Evolutionary conservation across 2,329 filamentous ascomycete genomes (phyloP).

Genomic region (Colletotrichum sp.): DNA sequence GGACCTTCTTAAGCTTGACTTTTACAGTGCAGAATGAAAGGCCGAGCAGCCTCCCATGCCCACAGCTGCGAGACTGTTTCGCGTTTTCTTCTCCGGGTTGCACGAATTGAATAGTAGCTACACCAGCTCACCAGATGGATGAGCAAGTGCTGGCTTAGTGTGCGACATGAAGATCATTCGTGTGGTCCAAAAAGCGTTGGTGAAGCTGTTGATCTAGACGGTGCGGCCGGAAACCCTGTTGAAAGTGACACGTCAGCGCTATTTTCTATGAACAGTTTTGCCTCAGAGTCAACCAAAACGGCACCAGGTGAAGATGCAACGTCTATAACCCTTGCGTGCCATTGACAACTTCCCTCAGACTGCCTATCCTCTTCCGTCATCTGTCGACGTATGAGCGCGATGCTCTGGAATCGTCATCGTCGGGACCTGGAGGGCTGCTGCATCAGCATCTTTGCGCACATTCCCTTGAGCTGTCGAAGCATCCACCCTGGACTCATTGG

Average conservation of each 20-base stretch:
- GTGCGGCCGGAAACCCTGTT: neutral
- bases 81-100: neutral
- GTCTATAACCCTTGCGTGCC: neutral
- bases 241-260: neutral
- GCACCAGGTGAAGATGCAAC: neutral
- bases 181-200: neutral
- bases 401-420: neutral
- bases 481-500: neutral
- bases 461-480: neutral
- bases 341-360: neutral
- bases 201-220: neutral
- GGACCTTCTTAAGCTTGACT: too few species aligned
- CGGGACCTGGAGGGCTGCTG: neutral
- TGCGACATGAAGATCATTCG: neutral
- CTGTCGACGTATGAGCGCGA: neutral
- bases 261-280: neutral
- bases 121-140: neutral
- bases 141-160: neutral
- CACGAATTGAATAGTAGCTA: neutral
- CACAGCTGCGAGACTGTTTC: neutral
- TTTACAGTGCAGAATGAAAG: neutral
- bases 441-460: neutral
- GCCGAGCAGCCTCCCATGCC: neutral
- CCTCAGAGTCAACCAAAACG: neutral
- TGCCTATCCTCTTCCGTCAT: neutral